Percentiles rank a stretch among this genome's conserved stretches.
Evolutionary conservation across 345 rosid genomes (phyloP).

Genomic region (Iberis pinnata): DNA sequence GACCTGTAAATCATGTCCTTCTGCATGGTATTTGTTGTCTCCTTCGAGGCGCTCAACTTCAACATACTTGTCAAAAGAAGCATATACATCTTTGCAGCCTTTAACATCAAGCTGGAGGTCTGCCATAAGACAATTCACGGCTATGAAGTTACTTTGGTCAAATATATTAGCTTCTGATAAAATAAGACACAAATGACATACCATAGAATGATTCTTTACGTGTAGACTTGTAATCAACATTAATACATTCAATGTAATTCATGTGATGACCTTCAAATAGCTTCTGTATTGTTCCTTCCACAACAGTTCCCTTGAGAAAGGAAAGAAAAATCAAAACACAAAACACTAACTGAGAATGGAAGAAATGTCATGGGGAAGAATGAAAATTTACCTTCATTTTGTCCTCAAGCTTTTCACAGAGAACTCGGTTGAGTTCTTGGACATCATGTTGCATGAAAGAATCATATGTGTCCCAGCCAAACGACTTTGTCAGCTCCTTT

Average conservation of each 20-base stretch:
- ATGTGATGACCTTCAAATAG: slow-evolving; percentile 96
- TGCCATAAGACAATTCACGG: slow-evolving; percentile 33
- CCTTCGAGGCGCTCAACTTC: slow-evolving; percentile 98
- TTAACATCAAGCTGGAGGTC: slow-evolving; percentile 99
- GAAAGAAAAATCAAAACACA: slow-evolving; percentile 6
- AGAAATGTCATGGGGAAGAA: slow-evolving; percentile 8
- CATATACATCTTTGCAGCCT: slow-evolving; percentile 95
- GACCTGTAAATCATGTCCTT: slow-evolving; percentile 92
- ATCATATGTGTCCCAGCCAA: slow-evolving; percentile 98
- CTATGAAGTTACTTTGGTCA: slow-evolving; percentile 12
- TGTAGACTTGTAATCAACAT: slow-evolving; percentile 89
- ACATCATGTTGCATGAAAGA: slow-evolving; percentile 99
- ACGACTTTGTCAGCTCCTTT: slow-evolving; percentile 86
- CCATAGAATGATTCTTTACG: slow-evolving; percentile 97
- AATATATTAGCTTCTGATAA: slow-evolving; percentile 12
- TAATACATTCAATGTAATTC: slow-evolving; percentile 97
- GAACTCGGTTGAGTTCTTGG: slow-evolving; percentile 92
- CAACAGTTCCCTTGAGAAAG: slow-evolving; percentile 78
- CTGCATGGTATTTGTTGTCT: slow-evolving; percentile 95
- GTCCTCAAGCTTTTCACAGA: slow-evolving; percentile 90
- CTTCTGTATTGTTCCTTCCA: slow-evolving; percentile 96
- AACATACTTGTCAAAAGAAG: slow-evolving; percentile 95
- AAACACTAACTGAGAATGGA: slow-evolving; percentile 8
- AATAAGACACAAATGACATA: slow-evolving; percentile 27
- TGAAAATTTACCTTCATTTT: slow-evolving; percentile 73